Percentiles rank a stretch among this genome's conserved stretches.
These are phyloP conservation scores for Leccinum angustisporum DNA, from an alignment of 1,284 basidiomycete species.

Conservation along the genomic window DNA sequence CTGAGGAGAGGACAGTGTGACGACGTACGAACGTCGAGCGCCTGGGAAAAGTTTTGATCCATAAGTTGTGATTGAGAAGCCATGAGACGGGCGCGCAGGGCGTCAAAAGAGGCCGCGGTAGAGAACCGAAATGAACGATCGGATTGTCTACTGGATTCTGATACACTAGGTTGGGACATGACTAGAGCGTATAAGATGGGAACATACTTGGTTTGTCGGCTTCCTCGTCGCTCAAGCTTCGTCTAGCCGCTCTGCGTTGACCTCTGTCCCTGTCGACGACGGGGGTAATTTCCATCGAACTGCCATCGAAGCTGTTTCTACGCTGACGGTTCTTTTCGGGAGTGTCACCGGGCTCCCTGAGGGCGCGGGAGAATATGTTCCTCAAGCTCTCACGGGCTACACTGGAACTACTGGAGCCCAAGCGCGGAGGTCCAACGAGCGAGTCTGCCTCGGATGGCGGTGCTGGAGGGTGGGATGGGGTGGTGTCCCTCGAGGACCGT, in stretches of 20 bases:
- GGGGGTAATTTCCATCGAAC: conserved; percentile 60
- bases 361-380: conserved; percentile 60
- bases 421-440: conserved; percentile 50
- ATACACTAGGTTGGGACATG: conserved; percentile 5
- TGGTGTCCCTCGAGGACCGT: conserved; percentile 37
- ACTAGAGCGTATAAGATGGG: conserved; percentile 6
- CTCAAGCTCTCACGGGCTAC: conserved; percentile 57
- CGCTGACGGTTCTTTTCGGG: conserved; percentile 46
- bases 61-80: conserved; percentile 40
- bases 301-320: conserved; percentile 58
- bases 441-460: conserved; percentile 60
- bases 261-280: conserved; percentile 43
- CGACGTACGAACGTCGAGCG: conserved; percentile 36
- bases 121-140: conserved; percentile 42
- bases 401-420: conserved; percentile 44
- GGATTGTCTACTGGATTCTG: conserved; percentile 35
- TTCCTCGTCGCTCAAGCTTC: conserved; percentile 70
- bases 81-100: conserved; percentile 47
- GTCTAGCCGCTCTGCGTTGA: conserved; percentile 50
- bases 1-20: background rate
- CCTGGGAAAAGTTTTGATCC: conserved; percentile 33
- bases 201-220: conserved; percentile 55
- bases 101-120: conserved; percentile 48
- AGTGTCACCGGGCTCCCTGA: conserved; percentile 61
- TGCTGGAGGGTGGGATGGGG: conserved; percentile 34